Conservation (phyloP, 2,329 filamentous ascomycete species). For the Aspergillus ochraceoroseus region DNA sequence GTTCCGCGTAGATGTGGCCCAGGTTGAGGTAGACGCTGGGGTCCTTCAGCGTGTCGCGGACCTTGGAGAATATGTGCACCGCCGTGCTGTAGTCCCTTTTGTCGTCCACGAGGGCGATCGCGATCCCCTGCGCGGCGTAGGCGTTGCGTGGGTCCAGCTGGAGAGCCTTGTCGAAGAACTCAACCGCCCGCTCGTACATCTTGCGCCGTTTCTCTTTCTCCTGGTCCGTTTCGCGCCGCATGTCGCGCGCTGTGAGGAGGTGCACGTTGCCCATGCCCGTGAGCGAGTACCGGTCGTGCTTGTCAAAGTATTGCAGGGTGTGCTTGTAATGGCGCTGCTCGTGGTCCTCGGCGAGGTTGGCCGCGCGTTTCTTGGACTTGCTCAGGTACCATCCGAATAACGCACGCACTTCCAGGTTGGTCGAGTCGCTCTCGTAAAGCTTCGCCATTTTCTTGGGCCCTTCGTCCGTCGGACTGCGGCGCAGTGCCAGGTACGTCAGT, state of each 20-base stretch:
- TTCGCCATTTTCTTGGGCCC: conserved; percentile 81
- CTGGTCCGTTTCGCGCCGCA: conserved; percentile 81
- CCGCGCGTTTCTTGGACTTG: conserved; percentile 74
- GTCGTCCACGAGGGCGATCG: conserved; percentile 89
- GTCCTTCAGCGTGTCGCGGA: conserved; percentile 85
- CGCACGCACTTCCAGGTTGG: conserved; percentile 84
- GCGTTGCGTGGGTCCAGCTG: conserved; percentile 94
- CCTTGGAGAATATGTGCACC: conserved; percentile 80
- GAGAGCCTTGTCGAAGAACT: conserved; percentile 97
- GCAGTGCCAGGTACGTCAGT: conserved; percentile 82
- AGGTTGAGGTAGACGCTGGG: conserved; percentile 86
- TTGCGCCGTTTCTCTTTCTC: conserved; percentile 88
- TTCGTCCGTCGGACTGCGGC: conserved; percentile 73
- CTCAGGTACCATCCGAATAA: conserved; percentile 95
- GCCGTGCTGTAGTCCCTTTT: conserved; percentile 81
- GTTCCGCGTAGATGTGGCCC: conserved; percentile 84
- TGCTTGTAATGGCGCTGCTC: conserved; percentile 96
- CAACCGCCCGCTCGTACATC: conserved; percentile 84
- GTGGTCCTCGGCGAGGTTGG: conserved; percentile 78
- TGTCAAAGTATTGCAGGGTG: conserved; percentile 88
- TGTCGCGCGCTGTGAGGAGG: conserved; percentile 80
- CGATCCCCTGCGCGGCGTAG: conserved; percentile 91
- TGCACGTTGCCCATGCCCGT: conserved; percentile 98
- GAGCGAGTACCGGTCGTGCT: conserved; percentile 94
- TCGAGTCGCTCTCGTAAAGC: conserved; percentile 75